phyloP scores from a whole-genome alignment of 2,329 filamentous ascomycete genomes.

The Verticillium dahliae region DNA sequence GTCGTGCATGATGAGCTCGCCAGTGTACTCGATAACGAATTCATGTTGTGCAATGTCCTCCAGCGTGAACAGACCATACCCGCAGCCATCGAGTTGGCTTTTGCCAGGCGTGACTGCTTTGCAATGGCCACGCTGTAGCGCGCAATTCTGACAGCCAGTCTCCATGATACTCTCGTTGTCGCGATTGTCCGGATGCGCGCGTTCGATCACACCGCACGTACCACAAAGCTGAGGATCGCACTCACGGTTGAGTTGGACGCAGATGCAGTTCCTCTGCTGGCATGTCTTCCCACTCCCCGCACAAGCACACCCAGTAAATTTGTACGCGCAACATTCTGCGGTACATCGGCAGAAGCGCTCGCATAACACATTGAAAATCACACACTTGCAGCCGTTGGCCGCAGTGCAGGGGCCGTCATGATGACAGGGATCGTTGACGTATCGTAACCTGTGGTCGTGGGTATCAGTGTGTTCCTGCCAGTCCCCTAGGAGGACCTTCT shows the following conservation, averaged over 20 bases:
- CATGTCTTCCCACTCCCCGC: slow-evolving; percentile 54
- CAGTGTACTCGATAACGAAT: slow-evolving; percentile 77
- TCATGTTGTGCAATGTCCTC: slow-evolving; percentile 61
- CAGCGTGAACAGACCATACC: slow-evolving; percentile 69
- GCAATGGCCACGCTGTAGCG: slow-evolving; percentile 59
- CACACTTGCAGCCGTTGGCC: slow-evolving; percentile 55
- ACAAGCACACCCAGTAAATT: slow-evolving; percentile 63
- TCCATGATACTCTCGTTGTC: slow-evolving; percentile 49
- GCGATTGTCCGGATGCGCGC: slow-evolving; percentile 62
- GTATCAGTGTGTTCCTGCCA: slow-evolving; percentile 50
- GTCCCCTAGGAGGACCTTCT: slow-evolving; percentile 46
- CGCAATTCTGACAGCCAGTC: slow-evolving; percentile 64
- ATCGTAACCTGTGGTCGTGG: slow-evolving; percentile 48
- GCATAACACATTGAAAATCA: slow-evolving; percentile 54
- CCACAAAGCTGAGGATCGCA: slow-evolving; percentile 73
- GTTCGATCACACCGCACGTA: slow-evolving; percentile 61
- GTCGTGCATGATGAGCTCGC: slow-evolving; percentile 65
- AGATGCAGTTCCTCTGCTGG: slow-evolving; percentile 58
- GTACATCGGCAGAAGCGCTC: slow-evolving; percentile 66
- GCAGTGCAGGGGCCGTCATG: slow-evolving; percentile 62
- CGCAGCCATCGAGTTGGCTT: slow-evolving; percentile 61
- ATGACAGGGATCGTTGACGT: slow-evolving; percentile 57
- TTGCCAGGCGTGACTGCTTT: slow-evolving; percentile 64
- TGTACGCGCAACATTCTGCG: slow-evolving; percentile 50
- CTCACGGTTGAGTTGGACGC: slow-evolving; percentile 66